Base-by-base conservation (phyloP, 176 grass and related monocot species). In the Calamus simplicifolius region DNA sequence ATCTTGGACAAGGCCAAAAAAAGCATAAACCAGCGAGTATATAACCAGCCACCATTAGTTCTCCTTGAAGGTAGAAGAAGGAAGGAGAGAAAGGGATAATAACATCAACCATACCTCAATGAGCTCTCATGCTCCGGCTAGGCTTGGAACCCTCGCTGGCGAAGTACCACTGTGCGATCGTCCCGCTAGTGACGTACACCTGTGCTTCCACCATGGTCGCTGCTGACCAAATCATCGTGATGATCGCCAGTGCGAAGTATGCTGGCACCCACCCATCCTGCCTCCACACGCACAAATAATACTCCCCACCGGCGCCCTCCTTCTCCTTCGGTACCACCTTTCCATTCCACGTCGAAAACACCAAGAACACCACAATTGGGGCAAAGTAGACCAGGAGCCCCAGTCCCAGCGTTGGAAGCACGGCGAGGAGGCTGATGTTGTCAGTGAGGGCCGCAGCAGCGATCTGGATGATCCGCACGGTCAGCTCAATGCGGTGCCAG, bases 101-200 rank as follows among this genome's bases (percentile, higher is more conserved):
- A 55, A 51, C 17, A 61, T 29, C 14, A 51, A 49, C 51, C 56
- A 31, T 59, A 83, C 80, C 80, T 83, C 27, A 83, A 53, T 19
- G 80, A 83, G 50, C 56, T 72, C 51, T 69, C 19, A 83, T 67
- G 74, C 74, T 73, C 57, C 53, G 77, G 19, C 18, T 67, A n/a
- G 63, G 74, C 62, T 28, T 73, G 25, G 74, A 73, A 56, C 48
- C 69, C 6, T 77, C 80, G 49, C 56, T 63, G 29, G 50, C 50
- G 57, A 83, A 83, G 73, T 83, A 83, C 80, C 80, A 83, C 29
- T 83, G 74, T 14, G 80, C 74, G 18, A 83, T 50, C 4, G 74
- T 83, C 49, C 60, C 74, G 16, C 62, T 77, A 52, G 69, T 73
- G 14, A 77, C 63, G 52, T 73, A 83, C 25, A 83, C 56, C 51